A percentile compares a stretch with the other conserved stretches of the same genome.
These are phyloP conservation scores for Pseudonitzschia pungens DNA, from an alignment of 108 stramenopile species.

Conservation along the genomic window DNA sequence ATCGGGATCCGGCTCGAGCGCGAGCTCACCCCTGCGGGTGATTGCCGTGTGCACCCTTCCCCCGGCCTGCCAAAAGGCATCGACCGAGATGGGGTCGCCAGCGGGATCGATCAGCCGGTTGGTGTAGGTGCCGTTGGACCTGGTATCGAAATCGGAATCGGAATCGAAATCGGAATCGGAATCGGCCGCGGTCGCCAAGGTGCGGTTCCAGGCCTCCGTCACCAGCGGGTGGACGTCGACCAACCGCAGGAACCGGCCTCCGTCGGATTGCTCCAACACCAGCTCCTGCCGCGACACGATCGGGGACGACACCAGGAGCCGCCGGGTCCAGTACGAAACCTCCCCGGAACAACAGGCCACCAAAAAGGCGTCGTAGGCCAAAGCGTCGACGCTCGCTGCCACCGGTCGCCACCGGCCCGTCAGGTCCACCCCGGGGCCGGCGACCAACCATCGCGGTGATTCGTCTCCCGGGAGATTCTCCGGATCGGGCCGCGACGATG, in stretches of 20 bases:
- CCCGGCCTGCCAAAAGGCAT: not conserved
- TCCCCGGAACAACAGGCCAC: not conserved
- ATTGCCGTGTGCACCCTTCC: conserved; percentile 8
- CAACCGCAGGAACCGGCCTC: not conserved
- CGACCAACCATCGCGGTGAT: too few relatives aligned
- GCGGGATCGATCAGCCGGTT: conserved; percentile 1
- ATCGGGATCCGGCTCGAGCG: too few relatives aligned
- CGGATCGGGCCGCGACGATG: too few relatives aligned
- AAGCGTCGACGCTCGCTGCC: too few relatives aligned
- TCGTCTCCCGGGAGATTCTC: too few relatives aligned
- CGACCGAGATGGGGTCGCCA: not conserved
- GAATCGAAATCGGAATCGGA: too few relatives aligned
- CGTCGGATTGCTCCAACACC: not conserved
- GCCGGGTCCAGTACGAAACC: conserved; percentile 5
- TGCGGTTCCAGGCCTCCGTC: conserved; percentile 6
- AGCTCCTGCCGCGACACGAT: conserved; percentile 5
- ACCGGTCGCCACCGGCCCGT: not conserved
- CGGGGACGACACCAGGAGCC: not conserved
- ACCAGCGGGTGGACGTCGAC: conserved; percentile 15
- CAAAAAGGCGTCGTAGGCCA: not conserved
- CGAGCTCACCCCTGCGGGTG: not conserved
- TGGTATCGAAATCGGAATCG: too few relatives aligned
- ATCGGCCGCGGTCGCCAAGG: not conserved
- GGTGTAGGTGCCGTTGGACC: too few relatives aligned
- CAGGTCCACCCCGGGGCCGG: not conserved